Base-by-base conservation (phyloP, 441 rosid species). In the Pelargonium fulgidum region DNA sequence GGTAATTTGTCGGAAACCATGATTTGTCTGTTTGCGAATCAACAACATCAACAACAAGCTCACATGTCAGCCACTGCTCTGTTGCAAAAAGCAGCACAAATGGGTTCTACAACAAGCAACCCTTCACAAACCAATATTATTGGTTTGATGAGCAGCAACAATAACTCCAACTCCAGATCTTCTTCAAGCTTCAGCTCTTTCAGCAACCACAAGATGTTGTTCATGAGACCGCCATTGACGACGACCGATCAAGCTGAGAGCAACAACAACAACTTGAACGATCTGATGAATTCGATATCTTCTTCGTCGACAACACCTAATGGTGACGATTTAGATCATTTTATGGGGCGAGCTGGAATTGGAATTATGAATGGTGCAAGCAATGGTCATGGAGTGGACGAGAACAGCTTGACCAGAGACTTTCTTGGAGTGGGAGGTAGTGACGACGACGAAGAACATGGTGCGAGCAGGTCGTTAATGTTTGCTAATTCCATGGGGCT, bases 1-100 rank as follows among this genome's bases (percentile, higher is more conserved):
- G 24, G 24, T 9, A 75, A 73, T 50, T 50, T 78, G 54, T 68
- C 82, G 2, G 82, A 81, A 16, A 70, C 80, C 20, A 20, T 76
- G n/a, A 63, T 75, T 9, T 66, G 77, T 62, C 74, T 81, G 64
- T 81, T 76, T 76, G 71, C 79, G 5, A 79, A 67, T 22, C 24
- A 69, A 39, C 63, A 74, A 59, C 13, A 56, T 26, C 42, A 22
- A 22, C 74, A 39, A 29, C 76, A 61, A 17, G 26, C 62, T 10
- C 81, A 83, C 73, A 87, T 91, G 88, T 89, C 93, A 11, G 95
- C 97, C 54, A 89, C 93, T 7, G 86, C 91, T 16, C 83, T 91
- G 44, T 68, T 91, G 63, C 97, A 87, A 1, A 22, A 22, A 22
- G 24, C 24, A 22, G 24, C 24, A 0, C 24, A 22, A 22, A 22